A percentile compares a stretch with the other conserved stretches of the same genome.
Evolutionary conservation across 73 alveolate species (phyloP).

Genomic region (Urostyla sp.): DNA sequence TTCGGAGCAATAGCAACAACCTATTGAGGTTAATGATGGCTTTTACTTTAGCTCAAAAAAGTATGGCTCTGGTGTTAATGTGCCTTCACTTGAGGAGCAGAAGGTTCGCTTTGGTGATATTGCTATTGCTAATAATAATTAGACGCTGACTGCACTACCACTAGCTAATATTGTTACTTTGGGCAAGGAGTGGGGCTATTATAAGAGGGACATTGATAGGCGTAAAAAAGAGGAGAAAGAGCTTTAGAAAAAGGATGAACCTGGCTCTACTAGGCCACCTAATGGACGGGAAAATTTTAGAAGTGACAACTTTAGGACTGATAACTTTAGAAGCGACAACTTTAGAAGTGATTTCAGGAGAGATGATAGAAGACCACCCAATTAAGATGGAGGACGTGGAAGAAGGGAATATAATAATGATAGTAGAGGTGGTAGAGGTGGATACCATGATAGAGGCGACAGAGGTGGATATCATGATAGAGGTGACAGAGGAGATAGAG

Average conservation of each 20-base stretch:
- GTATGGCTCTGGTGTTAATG: conserved; percentile 70
- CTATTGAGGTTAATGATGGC: conserved; percentile 18
- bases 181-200: conserved; percentile 67
- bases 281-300: neutral
- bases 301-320: conserved; percentile 1
- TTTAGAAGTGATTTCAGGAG: neutral
- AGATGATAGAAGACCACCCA: neutral
- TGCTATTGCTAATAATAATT: conserved; percentile 40
- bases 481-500: conserved; percentile 61
- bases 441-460: conserved; percentile 6
- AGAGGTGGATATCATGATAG: conserved; percentile 10
- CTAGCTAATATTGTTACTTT: conserved; percentile 45
- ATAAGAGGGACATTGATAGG: conserved; percentile 62
- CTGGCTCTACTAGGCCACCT: conserved; percentile 20
- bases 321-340: neutral
- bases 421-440: conserved; percentile 20
- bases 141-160: conserved; percentile 39
- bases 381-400: conserved; percentile 16
- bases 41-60: conserved; percentile 62
- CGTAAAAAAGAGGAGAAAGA: conserved; percentile 46
- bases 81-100: conserved; percentile 64
- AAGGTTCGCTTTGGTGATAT: conserved; percentile 62
- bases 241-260: conserved; percentile 45
- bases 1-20: conserved; percentile 1
- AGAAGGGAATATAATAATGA: conserved; percentile 20